These are phyloP conservation scores for Solanum okadae DNA, from an alignment of 257 asterid genomes.

Conservation along the genomic window DNA sequence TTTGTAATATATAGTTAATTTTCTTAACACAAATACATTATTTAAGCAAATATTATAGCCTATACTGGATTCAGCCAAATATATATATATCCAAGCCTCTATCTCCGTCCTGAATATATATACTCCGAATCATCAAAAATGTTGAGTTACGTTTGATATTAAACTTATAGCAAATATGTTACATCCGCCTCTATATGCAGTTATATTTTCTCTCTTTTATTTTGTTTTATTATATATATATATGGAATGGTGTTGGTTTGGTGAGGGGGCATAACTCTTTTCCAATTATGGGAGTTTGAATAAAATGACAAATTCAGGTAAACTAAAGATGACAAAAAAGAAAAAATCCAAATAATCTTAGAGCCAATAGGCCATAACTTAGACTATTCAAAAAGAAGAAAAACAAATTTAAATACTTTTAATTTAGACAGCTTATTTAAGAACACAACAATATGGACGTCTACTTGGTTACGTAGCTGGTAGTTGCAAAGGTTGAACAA, in stretches of 20 bases:
- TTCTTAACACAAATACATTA: not conserved
- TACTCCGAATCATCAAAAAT: not conserved
- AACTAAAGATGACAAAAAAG: not conserved
- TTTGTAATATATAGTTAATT: not conserved
- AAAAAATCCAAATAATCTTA: not conserved
- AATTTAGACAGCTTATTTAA: not conserved
- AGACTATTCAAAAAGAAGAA: not conserved
- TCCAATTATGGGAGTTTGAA: not conserved
- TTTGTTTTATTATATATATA: not conserved
- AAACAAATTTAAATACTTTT: not conserved
- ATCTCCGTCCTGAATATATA: not conserved
- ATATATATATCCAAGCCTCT: not conserved
- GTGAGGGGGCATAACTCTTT: not conserved
- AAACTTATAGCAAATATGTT: not conserved
- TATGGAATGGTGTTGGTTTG: not conserved
- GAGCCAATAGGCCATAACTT: not conserved
- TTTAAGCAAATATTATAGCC: not conserved
- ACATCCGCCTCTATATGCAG: not conserved
- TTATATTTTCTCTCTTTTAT: not conserved
- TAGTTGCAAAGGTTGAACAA: not conserved
- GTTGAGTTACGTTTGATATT: not conserved
- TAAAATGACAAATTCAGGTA: conserved; percentile 1
- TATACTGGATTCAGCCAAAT: not conserved
- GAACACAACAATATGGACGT: not conserved
- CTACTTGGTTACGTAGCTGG: not conserved